A percentile compares a stretch with the other conserved stretches of the same genome.
Conservation (phyloP, 306 rosid species). For the Aeschynomene evenia region DNA sequence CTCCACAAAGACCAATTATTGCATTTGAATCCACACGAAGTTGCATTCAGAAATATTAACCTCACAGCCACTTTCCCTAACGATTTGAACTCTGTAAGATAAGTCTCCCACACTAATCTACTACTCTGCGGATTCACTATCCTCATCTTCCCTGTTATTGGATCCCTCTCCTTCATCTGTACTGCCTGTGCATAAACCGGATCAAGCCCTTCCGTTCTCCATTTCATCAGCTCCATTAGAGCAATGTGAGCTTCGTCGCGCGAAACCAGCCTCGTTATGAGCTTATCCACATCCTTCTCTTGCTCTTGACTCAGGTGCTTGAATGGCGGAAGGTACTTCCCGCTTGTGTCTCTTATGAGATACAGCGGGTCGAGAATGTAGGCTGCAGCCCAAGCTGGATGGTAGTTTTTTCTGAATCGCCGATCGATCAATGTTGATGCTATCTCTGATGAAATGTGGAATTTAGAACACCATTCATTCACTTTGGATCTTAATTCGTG, state of each 20-base stretch:
- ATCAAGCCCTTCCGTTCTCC: slow-evolving; percentile 78
- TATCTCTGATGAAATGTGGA: slow-evolving; percentile 49
- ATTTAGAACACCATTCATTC: slow-evolving; percentile 64
- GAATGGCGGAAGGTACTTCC: slow-evolving; percentile 69
- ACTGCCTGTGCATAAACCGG: slow-evolving; percentile 64
- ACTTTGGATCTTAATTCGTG: slow-evolving; percentile 69
- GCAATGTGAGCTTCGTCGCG: slow-evolving; percentile 63
- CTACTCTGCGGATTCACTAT: slow-evolving; percentile 64
- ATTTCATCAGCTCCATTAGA: slow-evolving; percentile 70
- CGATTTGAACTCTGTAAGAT: slow-evolving; percentile 57
- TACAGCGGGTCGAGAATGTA: slow-evolving; percentile 66
- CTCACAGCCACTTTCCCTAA: slow-evolving; percentile 66
- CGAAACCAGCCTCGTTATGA: slow-evolving; percentile 57
- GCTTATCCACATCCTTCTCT: slow-evolving; percentile 64
- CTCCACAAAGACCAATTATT: slow-evolving; percentile 55
- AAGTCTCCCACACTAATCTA: slow-evolving; percentile 68
- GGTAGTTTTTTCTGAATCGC: slow-evolving; percentile 63
- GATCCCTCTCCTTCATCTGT: slow-evolving; percentile 65
- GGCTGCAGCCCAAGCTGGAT: slow-evolving; percentile 78
- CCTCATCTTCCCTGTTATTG: slow-evolving; percentile 53
- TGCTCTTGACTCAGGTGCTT: slow-evolving; percentile 56
- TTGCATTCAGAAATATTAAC: slow-evolving; percentile 67
- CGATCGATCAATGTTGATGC: slow-evolving; percentile 50
- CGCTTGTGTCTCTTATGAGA: slow-evolving; percentile 54
- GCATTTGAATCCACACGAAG: slow-evolving; percentile 59